These are phyloP conservation scores for Fusarium proliferatum DNA, from an alignment of 2,329 filamentous ascomycete species.

Conservation along the genomic window DNA sequence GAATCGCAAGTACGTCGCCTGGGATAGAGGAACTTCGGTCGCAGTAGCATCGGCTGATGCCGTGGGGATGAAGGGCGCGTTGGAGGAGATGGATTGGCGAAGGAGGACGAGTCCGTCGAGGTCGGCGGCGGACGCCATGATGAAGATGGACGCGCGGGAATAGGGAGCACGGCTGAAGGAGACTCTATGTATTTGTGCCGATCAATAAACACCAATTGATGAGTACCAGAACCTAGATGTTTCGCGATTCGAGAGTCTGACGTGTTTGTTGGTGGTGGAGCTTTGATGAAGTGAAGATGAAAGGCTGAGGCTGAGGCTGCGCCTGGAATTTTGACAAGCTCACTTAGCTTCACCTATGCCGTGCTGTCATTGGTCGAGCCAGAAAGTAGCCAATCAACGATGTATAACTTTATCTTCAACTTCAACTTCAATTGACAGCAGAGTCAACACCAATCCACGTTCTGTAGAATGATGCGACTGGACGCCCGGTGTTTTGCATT, in stretches of 20 bases:
- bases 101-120: constrained; percentile 85
- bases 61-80: constrained; percentile 77
- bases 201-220: neutral
- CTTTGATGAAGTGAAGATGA: constrained; percentile 32
- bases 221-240: neutral
- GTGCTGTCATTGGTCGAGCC: constrained; percentile 10
- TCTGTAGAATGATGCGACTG: neutral
- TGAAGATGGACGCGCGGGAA: constrained; percentile 34
- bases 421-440: neutral
- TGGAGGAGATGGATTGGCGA: constrained; percentile 81
- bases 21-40: constrained; percentile 72
- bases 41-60: constrained; percentile 73
- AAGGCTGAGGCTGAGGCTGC: constrained; percentile 45
- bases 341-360: constrained; percentile 20
- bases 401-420: neutral
- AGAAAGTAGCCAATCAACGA: constrained; percentile 35
- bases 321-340: constrained; percentile 40
- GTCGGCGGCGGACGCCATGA: constrained; percentile 67
- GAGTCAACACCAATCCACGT: neutral
- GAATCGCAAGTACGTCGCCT: constrained; percentile 85
- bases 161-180: neutral
- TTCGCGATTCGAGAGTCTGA: neutral
- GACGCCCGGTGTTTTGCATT: neutral
- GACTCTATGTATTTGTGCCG: neutral
- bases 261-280: constrained; percentile 9